phyloP scores from a whole-genome alignment of 495 filamentous ascomycete genomes.

The Hypoxylon subgilvum region DNA sequence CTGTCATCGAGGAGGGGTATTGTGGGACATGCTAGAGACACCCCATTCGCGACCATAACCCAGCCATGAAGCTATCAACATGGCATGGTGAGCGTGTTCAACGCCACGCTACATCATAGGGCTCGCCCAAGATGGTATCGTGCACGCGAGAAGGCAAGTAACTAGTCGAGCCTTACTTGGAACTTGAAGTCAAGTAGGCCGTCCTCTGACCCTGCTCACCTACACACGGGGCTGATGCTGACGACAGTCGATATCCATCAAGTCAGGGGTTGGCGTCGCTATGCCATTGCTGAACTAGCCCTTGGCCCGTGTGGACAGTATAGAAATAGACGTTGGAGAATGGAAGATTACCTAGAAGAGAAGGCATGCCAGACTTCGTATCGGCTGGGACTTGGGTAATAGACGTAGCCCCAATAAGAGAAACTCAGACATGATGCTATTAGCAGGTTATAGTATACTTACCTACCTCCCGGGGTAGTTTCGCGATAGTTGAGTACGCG shows the following conservation, averaged over 20 bases:
- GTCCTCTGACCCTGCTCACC: constrained; percentile 14
- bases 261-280: constrained; percentile 5
- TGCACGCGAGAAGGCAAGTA: constrained; percentile 11
- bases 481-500: constrained; percentile 13
- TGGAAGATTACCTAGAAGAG: neutral
- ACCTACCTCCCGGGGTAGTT: no score
- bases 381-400: neutral
- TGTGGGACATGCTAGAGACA: constrained; percentile 21
- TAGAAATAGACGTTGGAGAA: constrained; percentile 21
- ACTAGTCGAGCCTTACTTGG: constrained; percentile 6
- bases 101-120: neutral
- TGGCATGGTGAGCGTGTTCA: constrained; percentile 14
- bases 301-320: constrained; percentile 1
- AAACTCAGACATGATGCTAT: neutral
- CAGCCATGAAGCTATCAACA: constrained; percentile 25
- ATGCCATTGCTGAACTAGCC: constrained; percentile 8
- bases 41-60: constrained; percentile 2
- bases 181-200: constrained; percentile 11
- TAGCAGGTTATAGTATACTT: no score
- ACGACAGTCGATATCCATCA: constrained; percentile 23
- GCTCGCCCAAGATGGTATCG: neutral
- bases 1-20: constrained; percentile 5
- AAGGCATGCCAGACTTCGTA: neutral
- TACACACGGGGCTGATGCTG: constrained; percentile 28
- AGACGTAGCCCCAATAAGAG: constrained; percentile 8